A percentile compares a stretch with the other conserved stretches of the same genome.
phyloP scores from a whole-genome alignment of 495 filamentous ascomycete species.

The Penicillium tannophilum region DNA sequence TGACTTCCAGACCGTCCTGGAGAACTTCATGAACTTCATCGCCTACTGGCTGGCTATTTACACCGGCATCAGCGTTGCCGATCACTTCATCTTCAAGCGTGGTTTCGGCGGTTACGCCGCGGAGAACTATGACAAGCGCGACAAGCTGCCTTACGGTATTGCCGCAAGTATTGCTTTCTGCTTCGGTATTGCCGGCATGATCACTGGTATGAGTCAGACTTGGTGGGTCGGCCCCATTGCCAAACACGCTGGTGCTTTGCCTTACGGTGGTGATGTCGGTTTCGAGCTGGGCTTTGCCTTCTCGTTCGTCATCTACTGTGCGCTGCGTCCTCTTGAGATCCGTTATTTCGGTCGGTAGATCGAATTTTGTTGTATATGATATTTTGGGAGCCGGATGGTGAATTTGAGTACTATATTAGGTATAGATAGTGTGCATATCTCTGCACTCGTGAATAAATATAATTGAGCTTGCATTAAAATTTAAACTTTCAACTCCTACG shows the following conservation, averaged over 20 bases:
- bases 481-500: neutral
- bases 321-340: constrained; percentile 40
- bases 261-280: constrained; percentile 70
- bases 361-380: constrained; percentile 20
- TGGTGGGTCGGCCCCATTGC: constrained; percentile 79
- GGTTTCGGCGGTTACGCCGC: constrained; percentile 63
- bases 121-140: constrained; percentile 60
- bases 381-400: constrained; percentile 6
- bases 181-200: constrained; percentile 70
- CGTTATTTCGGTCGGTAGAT: constrained; percentile 37
- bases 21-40: constrained; percentile 80
- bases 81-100: constrained; percentile 78
- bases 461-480: neutral
- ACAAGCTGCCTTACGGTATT: constrained; percentile 68
- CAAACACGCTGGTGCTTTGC: constrained; percentile 55
- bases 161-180: constrained; percentile 68
- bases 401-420: neutral
- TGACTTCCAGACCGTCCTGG: constrained; percentile 69
- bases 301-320: constrained; percentile 32
- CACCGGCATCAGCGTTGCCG: constrained; percentile 66
- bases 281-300: constrained; percentile 66
- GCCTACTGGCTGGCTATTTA: constrained; percentile 89
- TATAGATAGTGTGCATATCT: neutral
- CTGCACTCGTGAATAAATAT: neutral
- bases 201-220: constrained; percentile 74